A percentile compares a stretch with the other conserved stretches of the same genome.
phyloP scores from a whole-genome alignment of 2,329 filamentous ascomycete species.

The Curvularia sp. region DNA sequence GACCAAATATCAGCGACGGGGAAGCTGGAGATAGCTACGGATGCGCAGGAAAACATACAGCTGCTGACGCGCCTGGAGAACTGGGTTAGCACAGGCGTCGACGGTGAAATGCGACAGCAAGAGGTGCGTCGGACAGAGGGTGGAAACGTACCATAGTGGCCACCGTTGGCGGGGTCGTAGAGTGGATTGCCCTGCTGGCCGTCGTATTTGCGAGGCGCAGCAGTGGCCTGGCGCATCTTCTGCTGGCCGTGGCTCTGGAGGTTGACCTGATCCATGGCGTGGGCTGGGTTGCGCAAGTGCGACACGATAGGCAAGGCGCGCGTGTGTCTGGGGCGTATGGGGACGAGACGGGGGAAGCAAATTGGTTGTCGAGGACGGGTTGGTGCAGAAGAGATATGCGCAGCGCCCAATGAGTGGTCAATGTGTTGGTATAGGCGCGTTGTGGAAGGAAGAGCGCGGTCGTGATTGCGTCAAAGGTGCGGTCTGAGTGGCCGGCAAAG shows the following conservation, averaged over 20 bases:
- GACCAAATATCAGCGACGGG: constrained; percentile 48
- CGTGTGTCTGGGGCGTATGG: constrained; percentile 26
- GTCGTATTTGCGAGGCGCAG: constrained; percentile 56
- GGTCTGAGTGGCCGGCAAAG: constrained; percentile 43
- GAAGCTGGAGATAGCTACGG: constrained; percentile 17
- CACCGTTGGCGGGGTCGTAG: constrained; percentile 57
- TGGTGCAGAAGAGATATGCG: constrained; percentile 29
- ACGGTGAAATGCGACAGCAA: constrained; percentile 14
- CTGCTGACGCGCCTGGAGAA: constrained; percentile 68
- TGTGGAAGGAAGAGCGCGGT: constrained; percentile 40
- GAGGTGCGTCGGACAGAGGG: constrained; percentile 1
- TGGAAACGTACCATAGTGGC: constrained; percentile 57
- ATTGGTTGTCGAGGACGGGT: constrained; percentile 20
- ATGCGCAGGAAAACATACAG: constrained; percentile 60
- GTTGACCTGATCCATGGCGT: constrained; percentile 49
- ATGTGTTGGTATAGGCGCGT: constrained; percentile 32
- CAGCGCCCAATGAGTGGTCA: constrained; percentile 38
- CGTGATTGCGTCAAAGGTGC: constrained; percentile 45
- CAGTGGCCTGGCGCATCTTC: constrained; percentile 48
- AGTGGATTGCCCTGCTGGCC: constrained; percentile 58
- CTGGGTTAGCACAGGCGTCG: constrained; percentile 28
- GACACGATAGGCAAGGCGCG: constrained; percentile 43
- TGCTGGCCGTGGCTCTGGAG: constrained; percentile 48
- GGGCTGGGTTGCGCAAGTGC: constrained; percentile 40
- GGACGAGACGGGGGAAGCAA: constrained; percentile 1